Evolutionary conservation across 2,329 filamentous ascomycete species (phyloP).

Genomic region (Ophiocordyceps polyrhachis-furcata): DNA sequence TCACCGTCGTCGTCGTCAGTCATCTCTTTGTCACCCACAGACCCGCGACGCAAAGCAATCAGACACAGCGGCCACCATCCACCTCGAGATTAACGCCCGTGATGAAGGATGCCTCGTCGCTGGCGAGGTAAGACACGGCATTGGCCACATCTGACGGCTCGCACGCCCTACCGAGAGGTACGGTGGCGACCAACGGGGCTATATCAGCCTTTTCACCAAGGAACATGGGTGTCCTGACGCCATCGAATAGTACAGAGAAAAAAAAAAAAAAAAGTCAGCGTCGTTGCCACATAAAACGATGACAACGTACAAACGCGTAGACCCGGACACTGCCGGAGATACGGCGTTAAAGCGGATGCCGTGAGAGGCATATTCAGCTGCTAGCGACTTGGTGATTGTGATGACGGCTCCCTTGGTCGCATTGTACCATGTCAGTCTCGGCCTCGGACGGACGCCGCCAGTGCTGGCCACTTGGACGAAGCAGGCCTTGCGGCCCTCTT

Average conservation of each 20-base stretch:
- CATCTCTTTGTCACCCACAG: background rate
- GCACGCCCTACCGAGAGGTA: conserved; percentile 35
- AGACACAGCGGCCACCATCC: conserved; percentile 13
- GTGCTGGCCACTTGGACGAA: conserved; percentile 51
- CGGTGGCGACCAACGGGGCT: conserved; percentile 31
- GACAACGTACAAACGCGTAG: conserved; percentile 35
- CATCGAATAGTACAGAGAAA: background rate
- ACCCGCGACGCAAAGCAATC: background rate
- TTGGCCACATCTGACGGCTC: conserved; percentile 51
- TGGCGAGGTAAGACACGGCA: conserved; percentile 49
- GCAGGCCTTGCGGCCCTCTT: conserved; percentile 33
- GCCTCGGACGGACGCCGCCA: conserved; percentile 38
- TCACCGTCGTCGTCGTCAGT: background rate
- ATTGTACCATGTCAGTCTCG: conserved; percentile 51
- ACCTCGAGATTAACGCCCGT: conserved; percentile 50
- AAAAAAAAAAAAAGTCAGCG: background rate
- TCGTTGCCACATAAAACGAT: background rate
- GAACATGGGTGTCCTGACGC: conserved; percentile 26
- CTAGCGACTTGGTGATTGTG: conserved; percentile 39
- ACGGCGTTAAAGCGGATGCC: conserved; percentile 58
- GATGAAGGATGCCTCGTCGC: conserved; percentile 52
- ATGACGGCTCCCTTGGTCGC: conserved; percentile 47
- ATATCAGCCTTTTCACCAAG: conserved; percentile 43
- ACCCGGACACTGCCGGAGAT: conserved; percentile 43
- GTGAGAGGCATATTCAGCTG: conserved; percentile 53